phyloP scores from a whole-genome alignment of 352 stramenopile genomes.

The Phytophthora boehmeriae region DNA sequence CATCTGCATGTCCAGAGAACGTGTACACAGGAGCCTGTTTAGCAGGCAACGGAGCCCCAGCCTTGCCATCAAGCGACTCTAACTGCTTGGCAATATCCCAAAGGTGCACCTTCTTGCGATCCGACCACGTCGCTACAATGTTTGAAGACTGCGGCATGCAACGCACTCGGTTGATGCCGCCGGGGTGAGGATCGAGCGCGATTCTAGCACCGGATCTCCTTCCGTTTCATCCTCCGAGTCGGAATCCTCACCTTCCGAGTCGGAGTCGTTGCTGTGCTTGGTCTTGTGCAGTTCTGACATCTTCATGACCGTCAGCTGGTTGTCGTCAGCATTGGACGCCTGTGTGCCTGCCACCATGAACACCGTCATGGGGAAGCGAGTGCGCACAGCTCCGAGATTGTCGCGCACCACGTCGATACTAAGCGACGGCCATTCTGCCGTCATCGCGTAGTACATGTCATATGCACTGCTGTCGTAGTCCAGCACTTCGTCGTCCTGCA shows the following conservation, averaged over 20 bases:
- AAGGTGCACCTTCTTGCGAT: slow-evolving; percentile 95
- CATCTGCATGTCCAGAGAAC: slow-evolving; percentile 94
- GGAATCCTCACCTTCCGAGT: slow-evolving; percentile 79
- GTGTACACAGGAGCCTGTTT: slow-evolving; percentile 89
- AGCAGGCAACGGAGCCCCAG: slow-evolving; percentile 46
- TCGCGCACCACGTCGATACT: slow-evolving; percentile 98
- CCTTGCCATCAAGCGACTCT: slow-evolving; percentile 86
- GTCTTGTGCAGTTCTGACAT: slow-evolving; percentile 97
- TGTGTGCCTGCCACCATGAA: slow-evolving; percentile 97
- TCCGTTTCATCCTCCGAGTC: slow-evolving; percentile 95
- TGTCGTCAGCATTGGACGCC: slow-evolving; percentile 91
- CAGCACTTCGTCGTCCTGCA: slow-evolving; percentile 94
- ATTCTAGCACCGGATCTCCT: slow-evolving; percentile 95
- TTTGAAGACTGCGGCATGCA: slow-evolving; percentile 95
- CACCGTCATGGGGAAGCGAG: slow-evolving; percentile 95
- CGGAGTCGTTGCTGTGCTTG: slow-evolving; percentile 79
- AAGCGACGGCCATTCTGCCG: slow-evolving; percentile 97
- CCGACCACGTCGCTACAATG: slow-evolving; percentile 97
- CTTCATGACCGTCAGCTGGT: slow-evolving; percentile 98
- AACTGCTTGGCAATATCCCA: slow-evolving; percentile 95
- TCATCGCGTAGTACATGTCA: slow-evolving; percentile 99
- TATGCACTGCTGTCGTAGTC: slow-evolving; percentile 99
- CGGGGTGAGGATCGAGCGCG: slow-evolving; percentile 95
- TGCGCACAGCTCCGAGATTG: slow-evolving; percentile 93
- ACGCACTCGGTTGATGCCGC: slow-evolving; percentile 96